A percentile compares a stretch with the other conserved stretches of the same genome.
phyloP scores from a whole-genome alignment of 805 yeast genomes.

The Suhomyces sp. region DNA sequence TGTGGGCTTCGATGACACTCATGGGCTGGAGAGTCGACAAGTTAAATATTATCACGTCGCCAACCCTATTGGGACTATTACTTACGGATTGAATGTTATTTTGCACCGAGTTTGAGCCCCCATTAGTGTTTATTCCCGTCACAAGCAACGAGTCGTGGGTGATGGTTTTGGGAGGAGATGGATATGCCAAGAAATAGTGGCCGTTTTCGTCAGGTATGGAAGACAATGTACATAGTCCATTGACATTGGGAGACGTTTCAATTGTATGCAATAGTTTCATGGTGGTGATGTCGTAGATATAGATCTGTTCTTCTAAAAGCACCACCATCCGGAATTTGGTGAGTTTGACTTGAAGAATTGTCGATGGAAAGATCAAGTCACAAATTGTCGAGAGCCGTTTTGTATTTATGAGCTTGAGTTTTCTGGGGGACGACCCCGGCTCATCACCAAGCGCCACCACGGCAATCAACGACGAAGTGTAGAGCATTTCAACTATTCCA shows the following conservation, averaged over 20 bases:
- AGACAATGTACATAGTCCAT: conserved; percentile 63
- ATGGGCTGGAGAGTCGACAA: conserved; percentile 69
- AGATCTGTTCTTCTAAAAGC: conserved; percentile 43
- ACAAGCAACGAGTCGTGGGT: conserved; percentile 42
- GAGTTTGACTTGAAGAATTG: conserved; percentile 39
- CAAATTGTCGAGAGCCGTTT: conserved; percentile 53
- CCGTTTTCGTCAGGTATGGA: conserved; percentile 32
- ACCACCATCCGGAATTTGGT: conserved; percentile 34
- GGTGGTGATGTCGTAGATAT: conserved; percentile 39
- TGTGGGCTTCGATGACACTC: conserved; percentile 84
- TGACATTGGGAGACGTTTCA: conserved; percentile 41
- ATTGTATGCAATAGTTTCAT: conserved; percentile 44
- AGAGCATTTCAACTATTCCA: conserved; percentile 83
- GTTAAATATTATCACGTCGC: conserved; percentile 79
- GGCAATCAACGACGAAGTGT: conserved; percentile 82
- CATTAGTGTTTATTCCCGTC: conserved; percentile 39
- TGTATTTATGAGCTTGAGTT: conserved; percentile 79
- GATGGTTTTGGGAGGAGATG: conserved; percentile 66
- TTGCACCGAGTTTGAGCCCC: conserved; percentile 38
- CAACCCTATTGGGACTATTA: conserved; percentile 47
- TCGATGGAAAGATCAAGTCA: conserved; percentile 42
- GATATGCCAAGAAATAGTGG: conserved; percentile 62
- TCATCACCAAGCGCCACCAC: conserved; percentile 76
- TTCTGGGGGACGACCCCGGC: conserved; percentile 71
- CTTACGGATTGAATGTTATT: conserved; percentile 41